Evolutionary conservation across 768 basidiomycete species (phyloP).

Genomic region (Tylopilus subfusipes): DNA sequence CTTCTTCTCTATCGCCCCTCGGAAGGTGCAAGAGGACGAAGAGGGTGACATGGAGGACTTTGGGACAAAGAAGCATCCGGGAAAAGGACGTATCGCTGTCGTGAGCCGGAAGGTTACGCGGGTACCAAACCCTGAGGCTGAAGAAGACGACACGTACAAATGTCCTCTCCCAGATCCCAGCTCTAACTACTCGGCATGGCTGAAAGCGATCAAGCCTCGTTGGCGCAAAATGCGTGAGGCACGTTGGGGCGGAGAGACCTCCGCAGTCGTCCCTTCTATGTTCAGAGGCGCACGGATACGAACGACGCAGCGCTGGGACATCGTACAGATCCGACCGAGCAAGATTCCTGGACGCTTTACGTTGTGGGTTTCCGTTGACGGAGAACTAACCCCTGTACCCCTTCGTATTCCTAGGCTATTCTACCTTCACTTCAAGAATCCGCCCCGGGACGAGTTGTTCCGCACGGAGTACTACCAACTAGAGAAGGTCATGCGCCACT

Average conservation of each 20-base stretch:
- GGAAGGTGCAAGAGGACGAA: conserved; percentile 6
- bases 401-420: conserved; percentile 89
- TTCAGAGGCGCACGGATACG: conserved; percentile 60
- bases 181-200: conserved; percentile 69
- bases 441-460: conserved; percentile 65
- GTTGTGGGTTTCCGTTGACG: conserved; percentile 83
- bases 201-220: conserved; percentile 67
- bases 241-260: conserved; percentile 39
- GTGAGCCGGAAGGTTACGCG: conserved; percentile 48
- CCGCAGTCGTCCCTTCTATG: conserved; percentile 63
- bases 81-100: conserved; percentile 47
- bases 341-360: conserved; percentile 76
- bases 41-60: conserved; percentile 64
- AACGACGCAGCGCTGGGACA: conserved; percentile 79
- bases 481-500: conserved; percentile 68
- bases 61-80: conserved; percentile 23
- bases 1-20: conserved; percentile 57
- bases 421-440: conserved; percentile 83
- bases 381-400: conserved; percentile 72
- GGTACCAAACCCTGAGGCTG: conserved; percentile 42
- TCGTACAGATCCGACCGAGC: conserved; percentile 84
- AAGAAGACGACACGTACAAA: conserved; percentile 20
- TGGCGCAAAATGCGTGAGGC: conserved; percentile 67
- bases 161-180: conserved; percentile 59
- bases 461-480: conserved; percentile 62